Conservation (phyloP, 2,329 filamentous ascomycete species). For the Penicillium griseofulvum region DNA sequence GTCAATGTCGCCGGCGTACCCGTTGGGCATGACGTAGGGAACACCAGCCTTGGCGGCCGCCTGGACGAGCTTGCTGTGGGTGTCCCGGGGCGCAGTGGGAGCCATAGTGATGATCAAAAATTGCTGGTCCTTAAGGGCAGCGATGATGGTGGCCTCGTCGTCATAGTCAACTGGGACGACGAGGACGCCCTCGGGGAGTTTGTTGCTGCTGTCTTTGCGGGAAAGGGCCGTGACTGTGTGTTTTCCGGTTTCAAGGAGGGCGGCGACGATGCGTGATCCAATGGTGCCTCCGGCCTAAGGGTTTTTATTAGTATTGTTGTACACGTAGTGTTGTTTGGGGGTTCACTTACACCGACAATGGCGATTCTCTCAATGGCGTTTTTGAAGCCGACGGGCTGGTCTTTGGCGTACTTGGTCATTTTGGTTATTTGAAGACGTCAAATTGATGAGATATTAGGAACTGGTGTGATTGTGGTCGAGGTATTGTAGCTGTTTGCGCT, state of each 20-base stretch:
- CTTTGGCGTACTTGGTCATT: constrained; percentile 27
- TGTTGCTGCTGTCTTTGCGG: constrained; percentile 43
- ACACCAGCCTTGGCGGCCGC: constrained; percentile 58
- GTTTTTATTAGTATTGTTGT: constrained; percentile 11
- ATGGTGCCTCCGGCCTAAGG: constrained; percentile 36
- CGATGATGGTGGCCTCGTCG: constrained; percentile 46
- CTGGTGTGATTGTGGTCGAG: constrained; percentile 4
- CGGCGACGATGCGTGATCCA: constrained; percentile 27
- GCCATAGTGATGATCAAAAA: constrained; percentile 57
- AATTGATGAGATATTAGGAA: constrained; percentile 1
- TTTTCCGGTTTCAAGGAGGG: constrained; percentile 49
- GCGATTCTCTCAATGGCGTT: constrained; percentile 41
- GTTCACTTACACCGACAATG: constrained; percentile 38
- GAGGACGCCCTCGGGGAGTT: constrained; percentile 47
- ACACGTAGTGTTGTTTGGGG: neutral
- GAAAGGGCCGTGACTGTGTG: constrained; percentile 55
- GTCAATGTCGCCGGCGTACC: constrained; percentile 33
- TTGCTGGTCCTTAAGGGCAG: constrained; percentile 56
- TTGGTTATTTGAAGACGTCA: neutral
- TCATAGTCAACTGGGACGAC: constrained; percentile 50
- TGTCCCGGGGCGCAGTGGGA: constrained; percentile 44
- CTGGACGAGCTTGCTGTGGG: constrained; percentile 51
- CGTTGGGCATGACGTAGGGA: constrained; percentile 57
- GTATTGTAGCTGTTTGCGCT: neutral
- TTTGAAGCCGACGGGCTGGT: constrained; percentile 22